These are phyloP conservation scores for Komagataella phaffii DNA, from an alignment of 805 yeast species.

Conservation along the genomic window DNA sequence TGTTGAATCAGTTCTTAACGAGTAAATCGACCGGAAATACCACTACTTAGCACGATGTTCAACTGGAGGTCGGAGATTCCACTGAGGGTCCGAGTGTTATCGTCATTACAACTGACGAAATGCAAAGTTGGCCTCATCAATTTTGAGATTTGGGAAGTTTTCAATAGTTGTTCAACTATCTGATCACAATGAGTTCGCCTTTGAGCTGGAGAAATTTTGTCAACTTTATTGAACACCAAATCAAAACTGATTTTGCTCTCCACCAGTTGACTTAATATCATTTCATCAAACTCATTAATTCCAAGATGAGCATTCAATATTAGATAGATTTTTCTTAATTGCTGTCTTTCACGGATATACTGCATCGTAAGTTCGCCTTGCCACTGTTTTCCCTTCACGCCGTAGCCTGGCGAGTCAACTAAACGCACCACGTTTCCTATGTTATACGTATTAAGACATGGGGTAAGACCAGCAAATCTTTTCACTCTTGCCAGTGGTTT, in stretches of 20 bases:
- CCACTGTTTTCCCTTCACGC: slow-evolving; percentile 43
- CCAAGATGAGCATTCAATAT: slow-evolving; percentile 52
- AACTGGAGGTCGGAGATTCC: slow-evolving; percentile 43
- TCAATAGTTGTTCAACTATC: slow-evolving; percentile 24
- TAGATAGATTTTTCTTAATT: slow-evolving; percentile 44
- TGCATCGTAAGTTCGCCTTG: slow-evolving; percentile 64
- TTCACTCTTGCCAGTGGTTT: slow-evolving; percentile 31
- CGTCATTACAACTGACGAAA: slow-evolving; percentile 38
- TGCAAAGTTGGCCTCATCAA: slow-evolving; percentile 24
- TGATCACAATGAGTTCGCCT: slow-evolving; percentile 9
- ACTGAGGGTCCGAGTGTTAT: slow-evolving; percentile 21
- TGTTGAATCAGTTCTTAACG: slow-evolving; percentile 33
- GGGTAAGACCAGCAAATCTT: slow-evolving; percentile 27
- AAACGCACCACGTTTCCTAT: slow-evolving; percentile 50
- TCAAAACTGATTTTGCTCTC: slow-evolving; percentile 56
- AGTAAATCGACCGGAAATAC: slow-evolving; percentile 12
- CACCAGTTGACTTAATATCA: slow-evolving; percentile 34
- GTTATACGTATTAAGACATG: slow-evolving; percentile 60
- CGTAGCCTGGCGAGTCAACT: slow-evolving; percentile 89
- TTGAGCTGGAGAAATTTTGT: slow-evolving; percentile 26
- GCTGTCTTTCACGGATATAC: slow-evolving; percentile 42
- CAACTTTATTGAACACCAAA: slow-evolving; percentile 67
- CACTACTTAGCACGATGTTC: slow-evolving; percentile 41
- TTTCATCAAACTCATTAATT: slow-evolving; percentile 39
- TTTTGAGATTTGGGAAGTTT: slow-evolving; percentile 16